Conservation (phyloP, 2,329 filamentous ascomycete genomes). For the Fusarium tjaetaba region DNA sequence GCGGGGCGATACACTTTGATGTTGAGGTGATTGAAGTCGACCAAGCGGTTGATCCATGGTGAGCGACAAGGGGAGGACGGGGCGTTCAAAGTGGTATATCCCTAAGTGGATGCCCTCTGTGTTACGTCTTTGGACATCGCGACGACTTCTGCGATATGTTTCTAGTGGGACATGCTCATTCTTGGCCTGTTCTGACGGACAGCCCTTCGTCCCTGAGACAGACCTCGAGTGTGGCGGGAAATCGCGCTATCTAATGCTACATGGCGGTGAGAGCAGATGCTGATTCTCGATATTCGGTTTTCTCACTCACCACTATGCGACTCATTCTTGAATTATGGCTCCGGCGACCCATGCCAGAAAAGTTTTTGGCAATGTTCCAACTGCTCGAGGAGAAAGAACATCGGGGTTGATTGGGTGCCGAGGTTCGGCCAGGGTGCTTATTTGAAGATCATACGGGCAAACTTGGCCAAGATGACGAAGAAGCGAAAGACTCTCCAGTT, state of each 20-base stretch:
- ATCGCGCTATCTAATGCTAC: conserved; percentile 11
- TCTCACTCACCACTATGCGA: not conserved
- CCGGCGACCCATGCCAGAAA: not conserved
- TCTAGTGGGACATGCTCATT: conserved; percentile 19
- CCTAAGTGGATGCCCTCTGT: conserved; percentile 8
- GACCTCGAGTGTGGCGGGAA: conserved; percentile 18
- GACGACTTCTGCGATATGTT: conserved; percentile 4
- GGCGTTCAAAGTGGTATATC: conserved; percentile 4
- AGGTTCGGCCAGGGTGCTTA: conserved; percentile 23
- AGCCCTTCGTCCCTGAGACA: conserved; percentile 21
- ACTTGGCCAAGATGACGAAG: not conserved
- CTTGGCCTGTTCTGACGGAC: not conserved
- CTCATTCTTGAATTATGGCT: not conserved
- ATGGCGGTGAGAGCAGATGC: conserved; percentile 28
- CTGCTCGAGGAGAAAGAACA: not conserved
- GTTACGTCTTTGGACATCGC: conserved; percentile 15
- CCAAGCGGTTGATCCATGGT: conserved; percentile 28
- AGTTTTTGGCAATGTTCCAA: conserved; percentile 1
- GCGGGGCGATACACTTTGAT: conserved; percentile 3
- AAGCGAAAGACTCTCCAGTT: not conserved
- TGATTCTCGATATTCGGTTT: not conserved
- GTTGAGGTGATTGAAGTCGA: conserved; percentile 9
- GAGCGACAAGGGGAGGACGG: conserved; percentile 13
- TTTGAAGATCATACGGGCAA: conserved; percentile 4
- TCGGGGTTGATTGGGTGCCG: conserved; percentile 1